A percentile compares a stretch with the other conserved stretches of the same genome.
Evolutionary conservation across 2,329 filamentous ascomycete genomes (phyloP).

Genomic region (Aspergillus nomiae): DNA sequence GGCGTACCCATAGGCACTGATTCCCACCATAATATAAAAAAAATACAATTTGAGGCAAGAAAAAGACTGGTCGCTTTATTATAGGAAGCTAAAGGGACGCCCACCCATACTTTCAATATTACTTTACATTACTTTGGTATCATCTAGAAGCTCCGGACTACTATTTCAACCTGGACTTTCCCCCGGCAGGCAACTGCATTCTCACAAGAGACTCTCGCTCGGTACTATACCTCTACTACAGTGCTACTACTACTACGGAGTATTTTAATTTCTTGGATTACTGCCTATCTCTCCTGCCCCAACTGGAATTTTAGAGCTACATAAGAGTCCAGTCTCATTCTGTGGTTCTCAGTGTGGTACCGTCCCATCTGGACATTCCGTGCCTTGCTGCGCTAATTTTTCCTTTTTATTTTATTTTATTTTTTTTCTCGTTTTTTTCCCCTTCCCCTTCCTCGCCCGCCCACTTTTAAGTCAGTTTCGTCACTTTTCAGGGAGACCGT

Average conservation of each 20-base stretch:
- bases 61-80: constrained; percentile 12
- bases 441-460: constrained; percentile 5
- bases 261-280: constrained; percentile 1
- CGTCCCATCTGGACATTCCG: constrained; percentile 8
- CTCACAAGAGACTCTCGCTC: neutral
- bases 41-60: constrained; percentile 2
- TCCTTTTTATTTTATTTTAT: neutral
- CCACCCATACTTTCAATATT: constrained; percentile 6
- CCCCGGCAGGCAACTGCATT: constrained; percentile 17
- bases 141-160: constrained; percentile 1
- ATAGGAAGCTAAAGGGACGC: neutral
- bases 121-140: constrained; percentile 2
- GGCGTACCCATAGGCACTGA: constrained; percentile 1
- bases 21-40: constrained; percentile 14
- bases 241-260: neutral
- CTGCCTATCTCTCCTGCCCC: constrained; percentile 7
- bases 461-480: constrained; percentile 21
- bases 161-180: constrained; percentile 24
- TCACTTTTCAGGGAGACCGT: constrained; percentile 19
- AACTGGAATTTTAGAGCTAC: neutral
- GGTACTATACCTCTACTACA: constrained; percentile 9
- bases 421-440: constrained; percentile 11
- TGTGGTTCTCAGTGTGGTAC: constrained; percentile 8
- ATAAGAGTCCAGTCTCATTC: constrained; percentile 3
- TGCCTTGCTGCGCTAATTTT: neutral